Evolutionary conservation across 257 asterid genomes (phyloP).

Genomic region (Nicotiana tomentosiformis): DNA sequence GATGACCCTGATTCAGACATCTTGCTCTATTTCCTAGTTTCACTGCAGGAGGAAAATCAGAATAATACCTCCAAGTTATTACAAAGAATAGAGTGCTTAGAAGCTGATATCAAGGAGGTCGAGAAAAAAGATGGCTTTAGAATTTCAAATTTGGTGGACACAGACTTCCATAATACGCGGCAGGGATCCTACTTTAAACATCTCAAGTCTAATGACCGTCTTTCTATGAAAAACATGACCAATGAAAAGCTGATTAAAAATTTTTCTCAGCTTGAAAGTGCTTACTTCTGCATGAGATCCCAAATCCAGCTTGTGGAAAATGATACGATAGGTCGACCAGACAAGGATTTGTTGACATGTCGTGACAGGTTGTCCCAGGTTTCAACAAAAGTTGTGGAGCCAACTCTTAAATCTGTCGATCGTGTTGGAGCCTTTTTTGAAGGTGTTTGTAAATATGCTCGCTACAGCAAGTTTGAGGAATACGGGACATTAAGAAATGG

Average conservation of each 20-base stretch:
- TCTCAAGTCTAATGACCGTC: background rate
- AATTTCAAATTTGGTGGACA: slow-evolving; percentile 13
- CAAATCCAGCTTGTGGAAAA: slow-evolving; percentile 12
- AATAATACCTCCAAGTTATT: slow-evolving; percentile 15
- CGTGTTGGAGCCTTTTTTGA: slow-evolving; percentile 36
- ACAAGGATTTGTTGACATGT: slow-evolving; percentile 24
- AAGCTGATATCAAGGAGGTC: slow-evolving; percentile 35
- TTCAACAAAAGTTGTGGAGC: background rate
- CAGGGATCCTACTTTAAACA: slow-evolving; percentile 1
- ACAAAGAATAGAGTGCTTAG: slow-evolving; percentile 27
- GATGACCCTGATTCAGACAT: slow-evolving; percentile 34
- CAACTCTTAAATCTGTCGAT: slow-evolving; percentile 8
- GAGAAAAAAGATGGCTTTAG: slow-evolving; percentile 14
- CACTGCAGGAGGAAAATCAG: slow-evolving; percentile 25
- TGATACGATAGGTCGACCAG: slow-evolving; percentile 18
- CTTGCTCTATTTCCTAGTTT: slow-evolving; percentile 38
- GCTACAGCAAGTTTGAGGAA: slow-evolving; percentile 36
- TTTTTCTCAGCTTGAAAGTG: slow-evolving; percentile 34
- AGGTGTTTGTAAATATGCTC: slow-evolving; percentile 48
- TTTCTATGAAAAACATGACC: background rate
- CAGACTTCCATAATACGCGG: background rate
- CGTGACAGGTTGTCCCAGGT: slow-evolving; percentile 14
- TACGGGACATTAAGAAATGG: slow-evolving; percentile 34
- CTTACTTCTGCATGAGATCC: slow-evolving; percentile 44
- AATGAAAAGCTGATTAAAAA: slow-evolving; percentile 23